These are phyloP conservation scores for Leccinum imitatum DNA, from an alignment of 768 basidiomycete genomes.

Conservation along the genomic window DNA sequence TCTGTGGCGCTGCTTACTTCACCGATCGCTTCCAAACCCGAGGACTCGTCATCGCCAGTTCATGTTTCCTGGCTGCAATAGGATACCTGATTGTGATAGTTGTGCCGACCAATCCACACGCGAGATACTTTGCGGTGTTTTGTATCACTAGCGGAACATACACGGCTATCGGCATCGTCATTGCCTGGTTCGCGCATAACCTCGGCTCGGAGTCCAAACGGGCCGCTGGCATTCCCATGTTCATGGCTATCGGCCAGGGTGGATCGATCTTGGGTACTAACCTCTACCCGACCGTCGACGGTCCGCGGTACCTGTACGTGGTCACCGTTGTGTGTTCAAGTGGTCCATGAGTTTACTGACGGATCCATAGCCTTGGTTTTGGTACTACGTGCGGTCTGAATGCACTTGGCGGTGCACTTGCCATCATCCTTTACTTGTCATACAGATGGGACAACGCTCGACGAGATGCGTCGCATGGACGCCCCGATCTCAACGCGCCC, in stretches of 20 bases:
- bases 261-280: slow-evolving; percentile 73
- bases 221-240: slow-evolving; percentile 73
- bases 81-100: slow-evolving; percentile 64
- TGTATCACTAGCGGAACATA: slow-evolving; percentile 79
- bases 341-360: not conserved
- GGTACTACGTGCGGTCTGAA: slow-evolving; percentile 45
- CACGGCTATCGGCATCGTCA: slow-evolving; percentile 68
- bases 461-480: slow-evolving; percentile 54
- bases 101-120: slow-evolving; percentile 53
- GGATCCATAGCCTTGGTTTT: slow-evolving; percentile 46
- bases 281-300: slow-evolving; percentile 62
- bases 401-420: slow-evolving; percentile 18
- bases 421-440: slow-evolving; percentile 55
- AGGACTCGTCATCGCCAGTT: slow-evolving; percentile 37
- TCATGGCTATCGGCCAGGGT: slow-evolving; percentile 79
- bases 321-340: not conserved
- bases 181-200: slow-evolving; percentile 81
- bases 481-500: slow-evolving; percentile 40
- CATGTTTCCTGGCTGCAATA: slow-evolving; percentile 33
- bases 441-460: slow-evolving; percentile 61
- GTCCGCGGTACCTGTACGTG: slow-evolving; percentile 63
- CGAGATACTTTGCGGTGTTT: slow-evolving; percentile 74
- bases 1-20: slow-evolving; percentile 54
- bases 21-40: slow-evolving; percentile 71
- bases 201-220: slow-evolving; percentile 77